These are phyloP conservation scores for Leccinum broughii DNA, from an alignment of 768 basidiomycete genomes.

Conservation along the genomic window DNA sequence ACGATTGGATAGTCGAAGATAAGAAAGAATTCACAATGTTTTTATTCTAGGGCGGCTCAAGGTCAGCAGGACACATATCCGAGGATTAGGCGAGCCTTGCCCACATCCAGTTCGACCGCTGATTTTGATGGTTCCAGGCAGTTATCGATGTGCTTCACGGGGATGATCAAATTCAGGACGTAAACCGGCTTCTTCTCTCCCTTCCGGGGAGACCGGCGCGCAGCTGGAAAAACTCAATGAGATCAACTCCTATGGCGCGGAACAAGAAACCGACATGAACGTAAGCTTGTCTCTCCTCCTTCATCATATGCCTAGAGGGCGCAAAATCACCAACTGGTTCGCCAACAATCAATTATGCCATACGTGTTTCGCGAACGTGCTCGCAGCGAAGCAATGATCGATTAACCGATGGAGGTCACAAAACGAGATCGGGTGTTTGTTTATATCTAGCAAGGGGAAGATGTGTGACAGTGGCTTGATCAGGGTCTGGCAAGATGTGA, in stretches of 20 bases:
- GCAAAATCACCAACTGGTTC: conserved; percentile 5
- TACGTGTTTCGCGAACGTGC: conserved; percentile 77
- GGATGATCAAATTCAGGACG: conserved; percentile 73
- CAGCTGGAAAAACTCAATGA: conserved; percentile 38
- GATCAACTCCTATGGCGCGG: conserved; percentile 12
- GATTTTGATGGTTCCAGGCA: conserved; percentile 79
- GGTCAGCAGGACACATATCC: conserved; percentile 12
- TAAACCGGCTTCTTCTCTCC: conserved; percentile 79
- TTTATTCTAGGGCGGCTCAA: conserved; percentile 48
- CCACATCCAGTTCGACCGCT: conserved; percentile 65
- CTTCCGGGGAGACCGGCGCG: conserved; percentile 76
- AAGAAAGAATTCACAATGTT: conserved; percentile 56
- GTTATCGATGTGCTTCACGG: conserved; percentile 69
- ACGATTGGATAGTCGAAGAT: conserved; percentile 55
- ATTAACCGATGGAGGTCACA: conserved; percentile 72
- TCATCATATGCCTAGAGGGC: conserved; percentile 67
- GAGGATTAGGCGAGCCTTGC: conserved; percentile 18
- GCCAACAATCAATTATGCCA: conserved; percentile 16
- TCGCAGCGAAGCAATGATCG: conserved; percentile 62
- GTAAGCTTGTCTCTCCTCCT: conserved; percentile 46
- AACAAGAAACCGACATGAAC: conserved; percentile 17
- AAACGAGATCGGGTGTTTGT: conserved; percentile 64
- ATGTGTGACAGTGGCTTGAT: conserved; percentile 1
- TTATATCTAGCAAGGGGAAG: conserved; percentile 58
- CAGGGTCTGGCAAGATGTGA: conserved; percentile 6